Evolutionary conservation across 176 grass and related monocot genomes (phyloP).

Genomic region (Ensete glaucum): DNA sequence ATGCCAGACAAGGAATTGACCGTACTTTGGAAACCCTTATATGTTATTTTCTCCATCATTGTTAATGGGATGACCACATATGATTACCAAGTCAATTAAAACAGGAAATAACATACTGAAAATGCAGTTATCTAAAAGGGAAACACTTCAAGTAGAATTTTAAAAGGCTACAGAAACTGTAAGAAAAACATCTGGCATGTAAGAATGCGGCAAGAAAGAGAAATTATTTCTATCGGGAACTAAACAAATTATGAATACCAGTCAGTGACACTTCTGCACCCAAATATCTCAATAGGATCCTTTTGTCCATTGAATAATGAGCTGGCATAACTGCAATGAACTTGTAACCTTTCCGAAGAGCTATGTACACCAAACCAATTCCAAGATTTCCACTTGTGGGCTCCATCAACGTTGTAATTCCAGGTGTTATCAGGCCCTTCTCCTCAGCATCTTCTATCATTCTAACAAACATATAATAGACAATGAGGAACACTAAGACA

Average conservation of each 20-base stretch:
- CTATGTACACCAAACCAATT: slow-evolving; percentile 39
- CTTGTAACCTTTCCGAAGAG: slow-evolving; percentile 53
- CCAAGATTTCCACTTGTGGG: slow-evolving; percentile 76
- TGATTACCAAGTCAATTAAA: too few relatives aligned
- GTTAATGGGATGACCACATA: too few relatives aligned
- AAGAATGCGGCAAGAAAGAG: not conserved
- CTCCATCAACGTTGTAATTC: slow-evolving; percentile 51
- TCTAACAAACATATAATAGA: slow-evolving; percentile 19
- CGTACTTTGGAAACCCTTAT: too few relatives aligned
- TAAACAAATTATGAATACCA: slow-evolving; percentile 9
- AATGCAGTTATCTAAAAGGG: not conserved
- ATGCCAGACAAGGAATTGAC: too few relatives aligned
- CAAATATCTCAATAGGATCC: slow-evolving; percentile 55
- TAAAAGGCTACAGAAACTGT: not conserved
- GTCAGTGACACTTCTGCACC: slow-evolving; percentile 59
- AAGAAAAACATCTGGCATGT: not conserved
- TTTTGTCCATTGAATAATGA: slow-evolving; percentile 68
- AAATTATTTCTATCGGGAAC: not conserved
- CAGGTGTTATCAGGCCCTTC: slow-evolving; percentile 58
- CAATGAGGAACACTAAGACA: not conserved
- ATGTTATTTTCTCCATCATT: too few relatives aligned
- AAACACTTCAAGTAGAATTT: not conserved
- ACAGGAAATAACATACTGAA: too few relatives aligned
- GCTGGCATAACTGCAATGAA: slow-evolving; percentile 62
- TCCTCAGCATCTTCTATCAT: slow-evolving; percentile 94